phyloP scores from a whole-genome alignment of 129 eudicot genomes.

The Arctium minus region DNA sequence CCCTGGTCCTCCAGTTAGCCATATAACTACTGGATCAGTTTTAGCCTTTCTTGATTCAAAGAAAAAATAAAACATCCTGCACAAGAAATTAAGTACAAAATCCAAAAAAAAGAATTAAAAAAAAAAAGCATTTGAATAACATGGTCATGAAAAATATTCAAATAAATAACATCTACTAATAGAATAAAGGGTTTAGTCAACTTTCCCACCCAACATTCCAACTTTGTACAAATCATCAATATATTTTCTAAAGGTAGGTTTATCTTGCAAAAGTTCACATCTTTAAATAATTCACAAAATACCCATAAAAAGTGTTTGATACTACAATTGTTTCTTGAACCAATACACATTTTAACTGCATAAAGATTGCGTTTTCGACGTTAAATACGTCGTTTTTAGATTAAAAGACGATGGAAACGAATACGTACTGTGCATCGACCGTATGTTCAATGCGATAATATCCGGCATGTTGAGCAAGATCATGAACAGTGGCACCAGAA shows the following conservation, averaged over 20 bases:
- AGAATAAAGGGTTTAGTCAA: constrained; percentile 21
- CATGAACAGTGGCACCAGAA: constrained; percentile 47
- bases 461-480: constrained; percentile 91
- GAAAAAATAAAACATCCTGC: constrained; percentile 96
- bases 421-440: constrained; percentile 65
- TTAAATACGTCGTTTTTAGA: not conserved
- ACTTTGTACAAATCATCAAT: constrained; percentile 17
- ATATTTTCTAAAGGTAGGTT: constrained; percentile 25
- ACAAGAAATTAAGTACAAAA: not conserved
- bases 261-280: not conserved
- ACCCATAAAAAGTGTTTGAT: not conserved
- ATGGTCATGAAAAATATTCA: not conserved
- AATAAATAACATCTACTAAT: constrained; percentile 2
- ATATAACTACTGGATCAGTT: constrained; percentile 79
- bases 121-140: not conserved
- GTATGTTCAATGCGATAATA: constrained; percentile 65
- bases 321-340: not conserved
- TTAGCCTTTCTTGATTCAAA: constrained; percentile 68
- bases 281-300: not conserved
- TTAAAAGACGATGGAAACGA: not conserved
- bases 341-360: constrained; percentile 6
- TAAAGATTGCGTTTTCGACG: constrained; percentile 1
- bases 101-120: not conserved
- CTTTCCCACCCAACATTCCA: constrained; percentile 30
- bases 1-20: constrained; percentile 97